Evolutionary conservation across 257 asterid genomes (phyloP).

Genomic region (Nicotiana benthamiana): DNA sequence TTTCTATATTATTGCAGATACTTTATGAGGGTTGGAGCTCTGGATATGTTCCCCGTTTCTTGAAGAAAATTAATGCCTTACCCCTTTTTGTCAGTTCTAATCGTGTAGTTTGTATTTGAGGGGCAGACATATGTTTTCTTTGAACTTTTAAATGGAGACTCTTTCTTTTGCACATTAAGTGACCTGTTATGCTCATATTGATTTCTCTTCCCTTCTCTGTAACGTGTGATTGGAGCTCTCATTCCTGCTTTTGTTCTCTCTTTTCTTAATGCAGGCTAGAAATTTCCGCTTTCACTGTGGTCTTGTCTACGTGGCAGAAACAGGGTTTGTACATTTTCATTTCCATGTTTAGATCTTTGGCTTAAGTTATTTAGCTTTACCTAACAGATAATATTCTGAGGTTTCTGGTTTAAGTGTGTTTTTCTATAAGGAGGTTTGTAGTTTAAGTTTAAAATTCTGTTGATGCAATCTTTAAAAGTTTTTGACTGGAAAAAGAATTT

Average conservation of each 20-base stretch:
- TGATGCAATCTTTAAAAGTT: neutral
- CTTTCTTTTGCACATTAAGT: neutral
- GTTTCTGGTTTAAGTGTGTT: neutral
- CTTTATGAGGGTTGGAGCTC: neutral
- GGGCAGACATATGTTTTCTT: too few relatives aligned
- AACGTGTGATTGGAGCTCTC: neutral
- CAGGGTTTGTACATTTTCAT: slow-evolving; percentile 45
- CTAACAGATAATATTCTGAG: neutral
- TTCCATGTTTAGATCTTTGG: slow-evolving; percentile 10
- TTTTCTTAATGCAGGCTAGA: slow-evolving; percentile 65
- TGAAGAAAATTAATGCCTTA: neutral
- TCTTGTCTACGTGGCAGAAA: slow-evolving; percentile 95
- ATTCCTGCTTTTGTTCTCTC: neutral
- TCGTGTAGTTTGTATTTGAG: neutral
- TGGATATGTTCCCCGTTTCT: neutral
- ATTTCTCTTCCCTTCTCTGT: neutral
- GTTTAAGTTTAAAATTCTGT: neutral
- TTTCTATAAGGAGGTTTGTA: neutral
- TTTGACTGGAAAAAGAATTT: neutral
- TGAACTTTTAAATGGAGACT: neutral
- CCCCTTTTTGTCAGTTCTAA: neutral
- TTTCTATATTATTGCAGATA: neutral
- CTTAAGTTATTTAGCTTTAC: slow-evolving; percentile 1
- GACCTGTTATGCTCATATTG: neutral
- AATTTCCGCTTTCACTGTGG: slow-evolving; percentile 94